phyloP scores from a whole-genome alignment of 2,329 filamentous ascomycete species.

The Colletotrichum simmondsii region DNA sequence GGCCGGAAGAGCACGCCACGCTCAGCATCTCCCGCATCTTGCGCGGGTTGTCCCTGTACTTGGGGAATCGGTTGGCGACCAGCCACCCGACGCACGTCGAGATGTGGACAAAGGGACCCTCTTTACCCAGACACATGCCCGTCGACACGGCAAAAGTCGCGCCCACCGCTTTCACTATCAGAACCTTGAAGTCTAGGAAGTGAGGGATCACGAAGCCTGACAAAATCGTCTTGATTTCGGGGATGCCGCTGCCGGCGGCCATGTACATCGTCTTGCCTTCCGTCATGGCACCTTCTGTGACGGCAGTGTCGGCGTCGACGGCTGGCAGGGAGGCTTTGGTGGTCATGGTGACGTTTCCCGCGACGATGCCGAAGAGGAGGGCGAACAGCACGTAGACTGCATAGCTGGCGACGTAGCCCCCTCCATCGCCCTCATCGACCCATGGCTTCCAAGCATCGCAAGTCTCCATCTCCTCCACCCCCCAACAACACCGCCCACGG shows the following conservation, averaged over 20 bases:
- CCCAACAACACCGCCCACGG: constrained; percentile 60
- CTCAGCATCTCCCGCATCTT: constrained; percentile 69
- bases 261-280: constrained; percentile 66
- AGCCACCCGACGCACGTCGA: constrained; percentile 67
- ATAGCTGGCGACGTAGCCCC: constrained; percentile 37
- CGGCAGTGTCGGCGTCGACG: constrained; percentile 37
- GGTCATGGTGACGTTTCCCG: constrained; percentile 40
- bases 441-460: constrained; percentile 57
- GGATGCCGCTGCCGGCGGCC: constrained; percentile 68
- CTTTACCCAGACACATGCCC: constrained; percentile 70
- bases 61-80: constrained; percentile 61
- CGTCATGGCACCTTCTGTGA: background rate
- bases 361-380: constrained; percentile 39
- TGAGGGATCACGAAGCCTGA: constrained; percentile 70
- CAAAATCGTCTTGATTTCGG: constrained; percentile 71
- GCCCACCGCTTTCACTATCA: constrained; percentile 68
- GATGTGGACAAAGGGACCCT: constrained; percentile 72
- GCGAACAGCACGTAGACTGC: constrained; percentile 41
- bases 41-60: constrained; percentile 66
- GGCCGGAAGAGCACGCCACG: constrained; percentile 65
- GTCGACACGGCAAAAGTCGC: constrained; percentile 68
- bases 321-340: constrained; percentile 59
- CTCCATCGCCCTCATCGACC: constrained; percentile 38
- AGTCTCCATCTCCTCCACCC: background rate
- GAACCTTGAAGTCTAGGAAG: constrained; percentile 65